A percentile compares a stretch with the other conserved stretches of the same genome.
phyloP scores from a whole-genome alignment of 2,329 filamentous ascomycete genomes.

The Fonsecaea multimorphosa region DNA sequence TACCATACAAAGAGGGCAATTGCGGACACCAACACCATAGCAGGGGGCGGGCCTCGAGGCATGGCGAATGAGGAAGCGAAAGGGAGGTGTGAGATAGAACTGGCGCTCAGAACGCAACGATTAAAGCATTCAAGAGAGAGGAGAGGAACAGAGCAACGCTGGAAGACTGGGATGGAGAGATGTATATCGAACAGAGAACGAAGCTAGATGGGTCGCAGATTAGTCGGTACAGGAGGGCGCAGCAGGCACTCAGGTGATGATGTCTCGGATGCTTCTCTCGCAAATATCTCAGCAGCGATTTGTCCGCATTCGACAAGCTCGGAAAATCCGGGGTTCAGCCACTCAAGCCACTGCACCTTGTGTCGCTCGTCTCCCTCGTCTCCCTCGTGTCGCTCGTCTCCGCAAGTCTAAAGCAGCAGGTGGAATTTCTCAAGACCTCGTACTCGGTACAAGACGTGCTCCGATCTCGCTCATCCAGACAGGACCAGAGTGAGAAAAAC shows the following conservation, averaged over 20 bases:
- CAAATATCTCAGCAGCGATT: not conserved
- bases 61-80: conserved; percentile 24
- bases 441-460: not conserved
- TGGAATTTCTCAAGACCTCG: too few species aligned
- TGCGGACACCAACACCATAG: conserved; percentile 40
- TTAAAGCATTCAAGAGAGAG: not conserved
- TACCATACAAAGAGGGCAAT: conserved; percentile 41
- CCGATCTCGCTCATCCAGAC: not conserved
- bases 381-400: too few species aligned
- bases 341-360: not conserved
- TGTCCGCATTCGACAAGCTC: not conserved
- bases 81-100: not conserved
- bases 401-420: not conserved
- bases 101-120: not conserved
- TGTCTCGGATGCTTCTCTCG: not conserved
- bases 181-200: not conserved
- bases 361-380: too few species aligned
- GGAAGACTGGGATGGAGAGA: not conserved
- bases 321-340: not conserved
- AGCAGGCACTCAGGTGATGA: conserved; percentile 8
- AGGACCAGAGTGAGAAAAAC: not conserved
- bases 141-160: not conserved
- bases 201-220: not conserved
- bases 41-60: conserved; percentile 39
- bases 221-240: not conserved